Conservation (phyloP, 441 rosid genomes). For the Populus tomentosa region DNA sequence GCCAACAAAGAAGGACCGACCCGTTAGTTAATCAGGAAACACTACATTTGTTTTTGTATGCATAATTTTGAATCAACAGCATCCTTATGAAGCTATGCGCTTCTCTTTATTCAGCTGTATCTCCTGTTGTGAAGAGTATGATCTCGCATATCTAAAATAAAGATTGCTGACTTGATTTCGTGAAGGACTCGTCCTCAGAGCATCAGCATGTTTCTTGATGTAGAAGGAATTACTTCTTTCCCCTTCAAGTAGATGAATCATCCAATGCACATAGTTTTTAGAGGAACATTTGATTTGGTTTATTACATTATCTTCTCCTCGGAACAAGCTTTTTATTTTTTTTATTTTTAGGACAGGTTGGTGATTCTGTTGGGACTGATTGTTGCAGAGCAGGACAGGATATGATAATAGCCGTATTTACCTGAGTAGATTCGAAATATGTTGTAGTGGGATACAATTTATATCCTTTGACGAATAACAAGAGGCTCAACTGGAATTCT, state of each 20-base stretch:
- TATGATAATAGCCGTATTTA: too few relatives aligned
- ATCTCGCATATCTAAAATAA: background rate
- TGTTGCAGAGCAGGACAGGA: too few relatives aligned
- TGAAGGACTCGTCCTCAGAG: background rate
- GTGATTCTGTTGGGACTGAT: background rate
- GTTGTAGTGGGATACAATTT: background rate
- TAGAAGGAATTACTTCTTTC: background rate
- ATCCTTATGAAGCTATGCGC: background rate
- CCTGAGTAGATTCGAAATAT: too few relatives aligned
- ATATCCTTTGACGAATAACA: background rate
- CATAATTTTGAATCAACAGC: background rate
- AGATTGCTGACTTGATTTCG: background rate
- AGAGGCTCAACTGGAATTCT: background rate
- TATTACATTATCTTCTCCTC: background rate
- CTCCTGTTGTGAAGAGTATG: background rate
- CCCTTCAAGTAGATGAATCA: background rate
- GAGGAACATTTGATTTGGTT: background rate
- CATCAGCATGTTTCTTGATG: background rate
- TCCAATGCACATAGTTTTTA: background rate
- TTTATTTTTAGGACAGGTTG: background rate
- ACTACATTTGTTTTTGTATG: background rate
- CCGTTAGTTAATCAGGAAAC: background rate
- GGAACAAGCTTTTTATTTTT: background rate
- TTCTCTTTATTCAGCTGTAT: background rate
- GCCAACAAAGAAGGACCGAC: background rate